Percentiles rank a stretch among this genome's conserved stretches.
These are phyloP conservation scores for Myrmaecium sp. DNA, from an alignment of 2,329 filamentous ascomycete genomes.

Conservation along the genomic window DNA sequence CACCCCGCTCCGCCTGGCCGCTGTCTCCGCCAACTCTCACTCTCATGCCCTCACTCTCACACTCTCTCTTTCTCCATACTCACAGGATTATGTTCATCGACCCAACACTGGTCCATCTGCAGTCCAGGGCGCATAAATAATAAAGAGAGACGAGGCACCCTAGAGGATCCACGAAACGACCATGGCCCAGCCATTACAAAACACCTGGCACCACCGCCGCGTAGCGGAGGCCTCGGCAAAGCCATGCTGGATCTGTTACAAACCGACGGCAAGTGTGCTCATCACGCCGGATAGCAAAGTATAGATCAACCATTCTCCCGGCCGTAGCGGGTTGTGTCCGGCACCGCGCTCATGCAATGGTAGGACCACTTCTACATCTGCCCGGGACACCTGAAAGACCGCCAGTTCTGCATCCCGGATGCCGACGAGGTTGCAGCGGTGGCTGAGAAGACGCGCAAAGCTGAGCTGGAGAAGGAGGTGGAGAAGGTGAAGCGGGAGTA, in stretches of 20 bases:
- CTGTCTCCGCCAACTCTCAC: too few species aligned
- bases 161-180: too few species aligned
- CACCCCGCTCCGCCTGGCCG: too few species aligned
- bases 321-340: neutral
- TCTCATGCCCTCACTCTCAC: too few species aligned
- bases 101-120: too few species aligned
- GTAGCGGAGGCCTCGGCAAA: conserved; percentile 74
- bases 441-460: conserved; percentile 36
- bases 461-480: conserved; percentile 31
- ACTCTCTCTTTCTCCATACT: too few species aligned
- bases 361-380: conserved; percentile 91
- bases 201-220: conserved; percentile 69
- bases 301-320: conserved; percentile 8
- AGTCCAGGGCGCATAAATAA: too few species aligned
- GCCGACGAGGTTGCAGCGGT: conserved; percentile 48
- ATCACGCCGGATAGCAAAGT: conserved; percentile 85
- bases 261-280: conserved; percentile 70
- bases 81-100: too few species aligned
- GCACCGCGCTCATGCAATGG: conserved; percentile 4
- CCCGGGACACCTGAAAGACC: conserved; percentile 63
- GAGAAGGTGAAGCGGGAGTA: conserved; percentile 33
- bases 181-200: conserved; percentile 46
- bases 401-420: conserved; percentile 57
- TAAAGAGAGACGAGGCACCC: too few species aligned
- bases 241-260: conserved; percentile 82